phyloP scores from a whole-genome alignment of 352 stramenopile species.

The Phytopythium vexans region DNA sequence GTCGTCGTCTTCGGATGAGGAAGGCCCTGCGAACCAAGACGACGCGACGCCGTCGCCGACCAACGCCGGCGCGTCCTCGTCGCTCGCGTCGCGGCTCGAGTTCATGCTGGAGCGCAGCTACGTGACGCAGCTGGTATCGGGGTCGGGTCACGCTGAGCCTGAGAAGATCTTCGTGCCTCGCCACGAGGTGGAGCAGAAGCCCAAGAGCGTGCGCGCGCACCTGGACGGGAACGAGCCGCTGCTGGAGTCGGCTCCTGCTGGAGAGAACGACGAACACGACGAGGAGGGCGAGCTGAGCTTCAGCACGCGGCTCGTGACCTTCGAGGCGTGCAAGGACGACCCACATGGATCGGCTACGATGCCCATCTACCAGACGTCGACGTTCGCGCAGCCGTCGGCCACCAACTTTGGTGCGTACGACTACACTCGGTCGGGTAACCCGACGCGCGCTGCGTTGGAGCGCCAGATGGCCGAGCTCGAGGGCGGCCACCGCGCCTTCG shows the following conservation, averaged over 20 bases:
- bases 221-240: slow-evolving; percentile 73
- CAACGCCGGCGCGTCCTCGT: slow-evolving; percentile 12
- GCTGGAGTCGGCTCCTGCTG: slow-evolving; percentile 34
- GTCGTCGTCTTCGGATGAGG: slow-evolving; percentile 18
- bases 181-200: slow-evolving; percentile 49
- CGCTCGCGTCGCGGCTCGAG: slow-evolving; percentile 63
- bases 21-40: slow-evolving; percentile 28
- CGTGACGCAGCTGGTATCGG: slow-evolving; percentile 79
- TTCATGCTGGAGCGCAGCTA: slow-evolving; percentile 84
- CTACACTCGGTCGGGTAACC: slow-evolving; percentile 94
- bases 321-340: slow-evolving; percentile 86
- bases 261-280: slow-evolving; percentile 24
- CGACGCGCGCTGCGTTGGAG: slow-evolving; percentile 91
- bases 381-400: slow-evolving; percentile 86
- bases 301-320: slow-evolving; percentile 71
- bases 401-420: slow-evolving; percentile 91
- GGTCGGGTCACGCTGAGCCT: slow-evolving; percentile 43
- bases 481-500: slow-evolving; percentile 73
- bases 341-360: slow-evolving; percentile 88
- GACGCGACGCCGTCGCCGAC: slow-evolving; percentile 11
- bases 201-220: slow-evolving; percentile 53
- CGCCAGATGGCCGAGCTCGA: slow-evolving; percentile 87
- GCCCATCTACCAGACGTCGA: slow-evolving; percentile 92
- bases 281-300: slow-evolving; percentile 56
- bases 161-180: slow-evolving; percentile 80